Conservation (phyloP, 176 grass and related monocot species). For the Avena sativa region DNA sequence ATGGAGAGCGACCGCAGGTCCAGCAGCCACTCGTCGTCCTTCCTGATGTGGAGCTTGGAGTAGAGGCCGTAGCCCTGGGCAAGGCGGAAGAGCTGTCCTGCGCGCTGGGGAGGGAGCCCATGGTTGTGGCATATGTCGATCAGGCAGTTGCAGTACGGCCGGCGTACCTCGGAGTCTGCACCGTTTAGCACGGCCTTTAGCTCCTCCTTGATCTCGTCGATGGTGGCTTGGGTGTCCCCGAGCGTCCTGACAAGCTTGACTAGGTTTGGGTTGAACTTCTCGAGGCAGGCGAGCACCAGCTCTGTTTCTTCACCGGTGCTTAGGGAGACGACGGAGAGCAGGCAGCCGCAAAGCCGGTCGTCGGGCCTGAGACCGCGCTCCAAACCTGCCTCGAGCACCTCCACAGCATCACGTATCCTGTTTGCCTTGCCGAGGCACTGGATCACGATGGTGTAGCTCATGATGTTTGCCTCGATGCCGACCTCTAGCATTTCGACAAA, state of each 20-base stretch:
- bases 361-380: slow-evolving; percentile 63
- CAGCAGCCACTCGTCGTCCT: slow-evolving; percentile 68
- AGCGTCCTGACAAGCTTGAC: slow-evolving; percentile 73
- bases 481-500: slow-evolving; percentile 72
- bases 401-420: slow-evolving; percentile 58
- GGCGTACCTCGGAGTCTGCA: slow-evolving; percentile 52
- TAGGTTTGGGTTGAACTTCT: slow-evolving; percentile 64
- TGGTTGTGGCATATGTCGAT: slow-evolving; percentile 85
- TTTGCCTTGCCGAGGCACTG: slow-evolving; percentile 76
- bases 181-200: slow-evolving; percentile 57
- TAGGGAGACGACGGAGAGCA: slow-evolving; percentile 71
- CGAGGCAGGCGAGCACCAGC: slow-evolving; percentile 58
- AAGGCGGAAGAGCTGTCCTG: slow-evolving; percentile 65
- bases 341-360: slow-evolving; percentile 77
- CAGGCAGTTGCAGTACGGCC: slow-evolving; percentile 93
- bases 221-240: slow-evolving; percentile 20
- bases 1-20: slow-evolving; percentile 72
- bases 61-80: slow-evolving; percentile 72
- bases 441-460: slow-evolving; percentile 91
- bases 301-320: slow-evolving; percentile 58
- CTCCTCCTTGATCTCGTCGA: slow-evolving; percentile 45
- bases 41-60: slow-evolving; percentile 56
- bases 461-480: slow-evolving; percentile 71
- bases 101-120: slow-evolving; percentile 53
- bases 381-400: slow-evolving; percentile 55